These are phyloP conservation scores for Bolboschoenus planiculmis DNA, from an alignment of 176 grass and related monocot genomes.

Conservation along the genomic window DNA sequence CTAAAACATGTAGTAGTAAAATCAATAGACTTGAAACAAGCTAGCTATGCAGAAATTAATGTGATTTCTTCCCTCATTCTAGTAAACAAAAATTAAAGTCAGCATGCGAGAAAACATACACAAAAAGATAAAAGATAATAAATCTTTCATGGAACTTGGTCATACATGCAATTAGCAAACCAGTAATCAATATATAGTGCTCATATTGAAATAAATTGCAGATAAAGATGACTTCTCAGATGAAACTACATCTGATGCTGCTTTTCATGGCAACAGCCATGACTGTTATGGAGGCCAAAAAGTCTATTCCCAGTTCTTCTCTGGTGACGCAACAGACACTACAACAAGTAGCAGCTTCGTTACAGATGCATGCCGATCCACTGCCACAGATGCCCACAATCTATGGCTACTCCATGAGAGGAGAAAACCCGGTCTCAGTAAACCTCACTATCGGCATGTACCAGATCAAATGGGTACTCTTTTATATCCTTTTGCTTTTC, in stretches of 20 bases:
- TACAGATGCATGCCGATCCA: constrained; percentile 44
- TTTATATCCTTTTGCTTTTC: neutral
- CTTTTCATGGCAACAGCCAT: neutral
- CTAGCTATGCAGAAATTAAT: no score
- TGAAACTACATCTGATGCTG: neutral
- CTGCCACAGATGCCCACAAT: constrained; percentile 49
- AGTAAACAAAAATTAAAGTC: no score
- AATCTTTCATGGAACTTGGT: no score
- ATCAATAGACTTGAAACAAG: no score
- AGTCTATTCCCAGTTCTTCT: neutral
- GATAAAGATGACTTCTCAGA: neutral
- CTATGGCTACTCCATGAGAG: constrained; percentile 20
- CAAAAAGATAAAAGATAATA: no score
- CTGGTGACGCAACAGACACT: constrained; percentile 10
- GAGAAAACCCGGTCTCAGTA: constrained; percentile 22
- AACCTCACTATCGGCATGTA: constrained; percentile 51
- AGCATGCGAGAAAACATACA: no score
- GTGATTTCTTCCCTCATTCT: no score
- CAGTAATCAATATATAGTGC: no score
- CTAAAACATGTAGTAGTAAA: no score
- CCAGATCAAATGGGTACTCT: constrained; percentile 42
- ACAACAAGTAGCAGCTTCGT: constrained; percentile 34
- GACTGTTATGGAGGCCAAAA: neutral
- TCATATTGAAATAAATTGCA: neutral
- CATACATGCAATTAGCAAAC: no score